A percentile compares a stretch with the other conserved stretches of the same genome.
Conservation (phyloP, 2,329 filamentous ascomycete species). For the Microcera coccophila region DNA sequence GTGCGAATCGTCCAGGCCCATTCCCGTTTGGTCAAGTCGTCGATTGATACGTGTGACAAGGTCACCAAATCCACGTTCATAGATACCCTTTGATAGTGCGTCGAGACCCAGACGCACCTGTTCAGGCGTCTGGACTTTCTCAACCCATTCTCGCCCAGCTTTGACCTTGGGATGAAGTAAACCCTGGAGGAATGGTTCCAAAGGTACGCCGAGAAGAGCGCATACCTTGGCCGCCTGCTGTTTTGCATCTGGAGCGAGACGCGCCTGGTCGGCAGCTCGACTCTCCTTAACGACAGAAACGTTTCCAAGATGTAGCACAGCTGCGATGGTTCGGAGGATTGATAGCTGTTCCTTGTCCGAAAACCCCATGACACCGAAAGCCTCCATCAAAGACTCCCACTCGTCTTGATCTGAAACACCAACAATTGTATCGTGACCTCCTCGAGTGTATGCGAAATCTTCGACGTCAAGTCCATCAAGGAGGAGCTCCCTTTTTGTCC, state of each 20-base stretch:
- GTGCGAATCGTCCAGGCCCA: slow-evolving; percentile 80
- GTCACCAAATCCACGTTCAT: slow-evolving; percentile 92
- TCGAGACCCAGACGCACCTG: slow-evolving; percentile 88
- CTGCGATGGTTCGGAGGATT: slow-evolving; percentile 83
- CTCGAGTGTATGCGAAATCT: slow-evolving; percentile 86
- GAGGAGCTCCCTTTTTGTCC: slow-evolving; percentile 72
- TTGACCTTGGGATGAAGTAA: slow-evolving; percentile 91
- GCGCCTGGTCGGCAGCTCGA: slow-evolving; percentile 83
- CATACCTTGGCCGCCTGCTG: slow-evolving; percentile 76
- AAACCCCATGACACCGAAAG: slow-evolving; percentile 93
- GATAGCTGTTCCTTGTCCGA: slow-evolving; percentile 76
- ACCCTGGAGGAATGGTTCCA: slow-evolving; percentile 82
- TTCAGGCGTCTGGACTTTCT: slow-evolving; percentile 96
- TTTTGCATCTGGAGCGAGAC: slow-evolving; percentile 70
- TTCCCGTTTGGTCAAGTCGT: slow-evolving; percentile 81
- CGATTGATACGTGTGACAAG: slow-evolving; percentile 88
- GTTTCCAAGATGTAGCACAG: slow-evolving; percentile 90
- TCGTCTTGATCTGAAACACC: slow-evolving; percentile 89
- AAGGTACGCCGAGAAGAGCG: slow-evolving; percentile 74
- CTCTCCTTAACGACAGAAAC: slow-evolving; percentile 87
- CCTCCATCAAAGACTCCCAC: slow-evolving; percentile 86
- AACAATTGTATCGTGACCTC: slow-evolving; percentile 85
- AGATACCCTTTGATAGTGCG: slow-evolving; percentile 93
- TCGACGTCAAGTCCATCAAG: slow-evolving; percentile 71
- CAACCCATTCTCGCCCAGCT: slow-evolving; percentile 95